These are phyloP conservation scores for Aspergillus sclerotioniger DNA, from an alignment of 495 filamentous ascomycete species.

Conservation along the genomic window DNA sequence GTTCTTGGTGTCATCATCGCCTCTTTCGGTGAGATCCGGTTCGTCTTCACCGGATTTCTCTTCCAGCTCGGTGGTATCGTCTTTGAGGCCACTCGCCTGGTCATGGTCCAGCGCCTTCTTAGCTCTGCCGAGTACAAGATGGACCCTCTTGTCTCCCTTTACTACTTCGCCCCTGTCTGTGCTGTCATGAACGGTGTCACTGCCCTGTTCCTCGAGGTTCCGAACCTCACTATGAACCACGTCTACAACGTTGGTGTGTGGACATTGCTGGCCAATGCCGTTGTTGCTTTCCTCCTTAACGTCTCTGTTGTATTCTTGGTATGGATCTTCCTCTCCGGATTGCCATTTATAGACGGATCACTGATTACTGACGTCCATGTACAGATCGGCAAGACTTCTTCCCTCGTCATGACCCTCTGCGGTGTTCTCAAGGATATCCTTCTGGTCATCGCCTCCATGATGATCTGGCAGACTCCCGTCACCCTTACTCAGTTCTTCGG, in stretches of 20 bases:
- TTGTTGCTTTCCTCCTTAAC: constrained; percentile 84
- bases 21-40: constrained; percentile 89
- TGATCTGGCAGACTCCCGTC: constrained; percentile 84
- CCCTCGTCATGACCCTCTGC: constrained; percentile 93
- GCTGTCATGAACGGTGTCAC: constrained; percentile 83
- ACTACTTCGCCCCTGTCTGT: constrained; percentile 94
- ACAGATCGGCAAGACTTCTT: constrained; percentile 96
- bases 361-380: constrained; percentile 9
- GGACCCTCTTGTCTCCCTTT: constrained; percentile 92
- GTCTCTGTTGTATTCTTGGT: constrained; percentile 93
- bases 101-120: constrained; percentile 86
- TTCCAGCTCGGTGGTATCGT: constrained; percentile 81
- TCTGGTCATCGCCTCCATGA: constrained; percentile 83
- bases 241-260: constrained; percentile 72
- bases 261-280: constrained; percentile 75
- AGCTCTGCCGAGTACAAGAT: constrained; percentile 94
- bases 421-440: constrained; percentile 99
- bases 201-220: constrained; percentile 75
- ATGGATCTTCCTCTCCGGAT: constrained; percentile 32
- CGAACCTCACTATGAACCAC: constrained; percentile 65
- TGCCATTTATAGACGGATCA: not conserved
- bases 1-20: constrained; percentile 88
- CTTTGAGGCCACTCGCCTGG: constrained; percentile 88
- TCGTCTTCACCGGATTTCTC: constrained; percentile 80
- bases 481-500: constrained; percentile 86